Conservation (phyloP, 495 filamentous ascomycete species). For the Aspergillus nanangensis region DNA sequence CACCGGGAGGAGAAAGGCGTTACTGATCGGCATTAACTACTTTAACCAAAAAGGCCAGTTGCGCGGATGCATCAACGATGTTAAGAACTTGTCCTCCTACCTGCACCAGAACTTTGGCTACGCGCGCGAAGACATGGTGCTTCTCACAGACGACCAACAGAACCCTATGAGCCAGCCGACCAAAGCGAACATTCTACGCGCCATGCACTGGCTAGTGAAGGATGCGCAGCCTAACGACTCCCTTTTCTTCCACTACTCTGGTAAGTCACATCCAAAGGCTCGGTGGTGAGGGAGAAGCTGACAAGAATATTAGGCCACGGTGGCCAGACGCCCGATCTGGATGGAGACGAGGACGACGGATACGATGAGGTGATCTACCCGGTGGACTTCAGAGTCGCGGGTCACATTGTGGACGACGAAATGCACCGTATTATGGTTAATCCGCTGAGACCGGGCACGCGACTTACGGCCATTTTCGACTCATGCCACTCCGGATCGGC, state of each 20-base stretch:
- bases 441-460: slow-evolving; percentile 75
- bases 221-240: slow-evolving; percentile 93
- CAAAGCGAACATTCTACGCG: slow-evolving; percentile 90
- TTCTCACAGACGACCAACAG: slow-evolving; percentile 94
- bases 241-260: slow-evolving; percentile 97
- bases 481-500: slow-evolving; percentile 98
- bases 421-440: slow-evolving; percentile 97
- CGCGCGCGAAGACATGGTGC: slow-evolving; percentile 95
- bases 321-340: slow-evolving; percentile 92
- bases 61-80: slow-evolving; percentile 95
- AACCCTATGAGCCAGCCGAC: slow-evolving; percentile 96
- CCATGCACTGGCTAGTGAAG: slow-evolving; percentile 98
- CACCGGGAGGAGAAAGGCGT: slow-evolving; percentile 83
- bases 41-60: slow-evolving; percentile 90
- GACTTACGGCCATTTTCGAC: slow-evolving; percentile 96
- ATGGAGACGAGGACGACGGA: slow-evolving; percentile 91
- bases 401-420: slow-evolving; percentile 97
- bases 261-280: slow-evolving; percentile 39
- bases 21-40: slow-evolving; percentile 97
- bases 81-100: slow-evolving; percentile 94
- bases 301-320: slow-evolving; percentile 65
- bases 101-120: slow-evolving; percentile 90
- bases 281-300: slow-evolving; percentile 1
- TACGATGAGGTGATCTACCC: slow-evolving; percentile 99
- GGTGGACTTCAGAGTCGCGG: slow-evolving; percentile 83